These are phyloP conservation scores for Termitomyces sp. DNA, from an alignment of 768 basidiomycete genomes.

Conservation along the genomic window DNA sequence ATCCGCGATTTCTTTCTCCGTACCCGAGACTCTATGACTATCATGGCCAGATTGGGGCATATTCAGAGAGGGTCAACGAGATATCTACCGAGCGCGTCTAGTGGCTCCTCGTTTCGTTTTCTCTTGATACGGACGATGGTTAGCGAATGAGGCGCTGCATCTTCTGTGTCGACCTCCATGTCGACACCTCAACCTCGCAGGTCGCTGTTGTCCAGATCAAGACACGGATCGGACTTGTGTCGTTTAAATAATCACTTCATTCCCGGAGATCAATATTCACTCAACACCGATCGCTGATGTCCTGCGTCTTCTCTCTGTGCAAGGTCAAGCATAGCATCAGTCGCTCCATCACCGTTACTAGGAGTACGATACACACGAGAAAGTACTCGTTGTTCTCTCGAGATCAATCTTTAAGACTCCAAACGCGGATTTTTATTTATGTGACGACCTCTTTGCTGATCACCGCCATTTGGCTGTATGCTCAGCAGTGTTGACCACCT, in stretches of 20 bases:
- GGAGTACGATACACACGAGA: background rate
- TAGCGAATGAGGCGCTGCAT: constrained; percentile 34
- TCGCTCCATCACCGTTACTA: background rate
- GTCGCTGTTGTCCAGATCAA: background rate
- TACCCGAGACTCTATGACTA: constrained; percentile 48
- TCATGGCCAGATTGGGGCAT: constrained; percentile 8
- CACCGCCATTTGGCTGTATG: background rate
- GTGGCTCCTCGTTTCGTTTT: constrained; percentile 75
- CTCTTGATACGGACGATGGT: constrained; percentile 81
- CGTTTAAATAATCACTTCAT: too few species aligned
- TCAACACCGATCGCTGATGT: background rate
- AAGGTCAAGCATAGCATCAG: background rate
- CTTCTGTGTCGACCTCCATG: constrained; percentile 25
- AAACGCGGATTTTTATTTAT: background rate
- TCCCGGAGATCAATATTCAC: background rate
- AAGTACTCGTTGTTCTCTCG: background rate
- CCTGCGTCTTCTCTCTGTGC: background rate
- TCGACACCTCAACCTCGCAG: background rate
- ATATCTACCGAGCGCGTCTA: constrained; percentile 69
- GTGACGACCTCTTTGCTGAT: background rate
- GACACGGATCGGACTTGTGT: background rate
- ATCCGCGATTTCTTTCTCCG: constrained; percentile 57
- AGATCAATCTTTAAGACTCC: background rate
- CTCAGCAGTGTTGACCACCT: background rate
- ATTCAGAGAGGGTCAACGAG: constrained; percentile 8